These are phyloP conservation scores for Debaryomycetaceae sp. DNA, from an alignment of 1,139 yeast species.

Conservation along the genomic window DNA sequence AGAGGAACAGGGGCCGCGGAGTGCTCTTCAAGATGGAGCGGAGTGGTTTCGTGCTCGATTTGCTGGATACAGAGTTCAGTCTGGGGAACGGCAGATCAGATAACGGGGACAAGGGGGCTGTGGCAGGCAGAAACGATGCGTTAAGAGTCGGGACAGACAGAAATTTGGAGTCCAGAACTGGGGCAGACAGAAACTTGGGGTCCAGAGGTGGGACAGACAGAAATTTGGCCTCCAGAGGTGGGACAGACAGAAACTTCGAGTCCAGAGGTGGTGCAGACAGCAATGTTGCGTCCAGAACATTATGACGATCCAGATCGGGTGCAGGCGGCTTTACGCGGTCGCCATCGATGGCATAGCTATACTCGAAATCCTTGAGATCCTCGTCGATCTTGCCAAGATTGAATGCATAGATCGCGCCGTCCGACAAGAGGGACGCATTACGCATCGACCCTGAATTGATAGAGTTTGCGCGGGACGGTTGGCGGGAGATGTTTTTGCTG, in stretches of 20 bases:
- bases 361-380: constrained; percentile 35
- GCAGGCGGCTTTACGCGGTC: constrained; percentile 2
- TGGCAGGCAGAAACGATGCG: too few species aligned
- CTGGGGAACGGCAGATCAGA: too few species aligned
- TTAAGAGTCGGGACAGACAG: too few species aligned
- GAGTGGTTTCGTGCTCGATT: constrained; percentile 11
- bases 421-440: constrained; percentile 13
- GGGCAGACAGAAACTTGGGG: too few species aligned
- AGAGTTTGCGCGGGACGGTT: constrained; percentile 25
- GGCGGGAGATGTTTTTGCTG: constrained; percentile 31
- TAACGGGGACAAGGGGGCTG: too few species aligned
- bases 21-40: constrained; percentile 26
- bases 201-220: too few species aligned
- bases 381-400: constrained; percentile 34
- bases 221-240: too few species aligned
- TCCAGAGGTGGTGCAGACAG: background rate
- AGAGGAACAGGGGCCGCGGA: constrained; percentile 5
- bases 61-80: constrained; percentile 1
- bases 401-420: constrained; percentile 5
- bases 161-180: too few species aligned
- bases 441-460: constrained; percentile 11
- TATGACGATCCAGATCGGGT: constrained; percentile 2
- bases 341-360: constrained; percentile 25
- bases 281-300: background rate
- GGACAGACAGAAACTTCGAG: constrained; percentile 1